A percentile compares a stretch with the other conserved stretches of the same genome.
Evolutionary conservation across 2,329 filamentous ascomycete species (phyloP).

Genomic region (Aspergillus sp.): DNA sequence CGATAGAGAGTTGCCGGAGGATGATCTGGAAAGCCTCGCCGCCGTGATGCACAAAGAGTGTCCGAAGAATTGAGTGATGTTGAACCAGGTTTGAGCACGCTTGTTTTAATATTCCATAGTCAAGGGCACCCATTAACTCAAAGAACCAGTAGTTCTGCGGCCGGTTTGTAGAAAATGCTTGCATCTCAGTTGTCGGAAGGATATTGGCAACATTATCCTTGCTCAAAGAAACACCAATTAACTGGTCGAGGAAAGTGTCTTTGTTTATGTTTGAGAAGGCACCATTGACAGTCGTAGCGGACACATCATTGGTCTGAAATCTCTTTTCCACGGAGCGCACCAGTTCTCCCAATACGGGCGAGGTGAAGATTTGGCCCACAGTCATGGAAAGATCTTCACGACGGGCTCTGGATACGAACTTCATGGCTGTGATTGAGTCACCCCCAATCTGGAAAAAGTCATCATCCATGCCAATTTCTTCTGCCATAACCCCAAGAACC

Average conservation of each 20-base stretch:
- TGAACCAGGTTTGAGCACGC: slow-evolving; percentile 9
- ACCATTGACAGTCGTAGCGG: neutral
- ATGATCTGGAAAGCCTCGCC: slow-evolving; percentile 40
- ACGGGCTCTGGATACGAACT: slow-evolving; percentile 1
- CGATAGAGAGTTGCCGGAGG: slow-evolving; percentile 12
- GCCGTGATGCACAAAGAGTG: slow-evolving; percentile 47
- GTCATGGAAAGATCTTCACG: slow-evolving; percentile 8
- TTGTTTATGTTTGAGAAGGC: neutral
- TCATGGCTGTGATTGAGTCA: slow-evolving; percentile 22
- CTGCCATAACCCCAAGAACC: slow-evolving; percentile 12
- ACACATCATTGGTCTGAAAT: neutral
- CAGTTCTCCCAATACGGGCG: slow-evolving; percentile 5
- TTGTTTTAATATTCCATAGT: neutral
- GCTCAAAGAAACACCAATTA: neutral
- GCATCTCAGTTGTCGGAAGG: neutral
- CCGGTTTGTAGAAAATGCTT: neutral
- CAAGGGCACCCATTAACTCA: neutral
- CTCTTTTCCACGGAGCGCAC: neutral
- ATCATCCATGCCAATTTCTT: slow-evolving; percentile 16
- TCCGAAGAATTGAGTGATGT: slow-evolving; percentile 47
- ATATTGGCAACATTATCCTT: too few relatives aligned
- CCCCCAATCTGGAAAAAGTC: slow-evolving; percentile 28
- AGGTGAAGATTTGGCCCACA: slow-evolving; percentile 13
- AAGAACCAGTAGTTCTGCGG: neutral
- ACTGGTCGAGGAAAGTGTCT: neutral